Evolutionary conservation across 2,329 filamentous ascomycete genomes (phyloP).

Genomic region (Sordariomycetes sp.): DNA sequence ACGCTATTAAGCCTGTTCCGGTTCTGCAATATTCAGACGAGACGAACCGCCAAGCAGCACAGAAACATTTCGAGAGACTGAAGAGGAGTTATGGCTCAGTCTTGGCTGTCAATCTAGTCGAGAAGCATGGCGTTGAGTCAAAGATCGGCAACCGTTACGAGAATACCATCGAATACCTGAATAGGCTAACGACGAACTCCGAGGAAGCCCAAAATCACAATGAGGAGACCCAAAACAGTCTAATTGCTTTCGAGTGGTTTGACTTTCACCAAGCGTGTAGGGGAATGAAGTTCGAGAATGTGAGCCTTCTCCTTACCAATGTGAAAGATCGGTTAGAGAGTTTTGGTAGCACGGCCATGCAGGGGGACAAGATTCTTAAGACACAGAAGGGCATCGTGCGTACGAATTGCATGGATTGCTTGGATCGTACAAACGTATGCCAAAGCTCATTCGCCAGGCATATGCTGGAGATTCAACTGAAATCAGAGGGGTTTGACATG

Average conservation of each 20-base stretch:
- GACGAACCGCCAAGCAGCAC: constrained; percentile 70
- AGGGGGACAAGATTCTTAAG: constrained; percentile 29
- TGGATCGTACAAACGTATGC: constrained; percentile 92
- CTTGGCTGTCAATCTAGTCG: constrained; percentile 76
- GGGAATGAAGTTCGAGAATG: constrained; percentile 97
- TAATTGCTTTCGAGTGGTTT: constrained; percentile 76
- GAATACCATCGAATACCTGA: constrained; percentile 55
- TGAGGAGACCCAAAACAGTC: not conserved
- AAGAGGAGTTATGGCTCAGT: constrained; percentile 62
- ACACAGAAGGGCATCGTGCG: constrained; percentile 70
- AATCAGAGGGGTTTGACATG: constrained; percentile 66
- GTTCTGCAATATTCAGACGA: constrained; percentile 72
- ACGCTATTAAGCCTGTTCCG: constrained; percentile 82
- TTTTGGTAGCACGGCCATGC: constrained; percentile 60
- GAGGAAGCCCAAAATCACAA: not conserved
- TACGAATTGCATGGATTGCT: constrained; percentile 97
- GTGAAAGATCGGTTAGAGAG: constrained; percentile 59
- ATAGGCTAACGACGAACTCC: constrained; percentile 37
- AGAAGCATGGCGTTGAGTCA: constrained; percentile 76
- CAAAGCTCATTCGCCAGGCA: constrained; percentile 84
- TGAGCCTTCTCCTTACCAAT: constrained; percentile 66
- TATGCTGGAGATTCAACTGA: constrained; percentile 72
- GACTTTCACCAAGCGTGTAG: constrained; percentile 90
- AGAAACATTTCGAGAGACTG: constrained; percentile 67
- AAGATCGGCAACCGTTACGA: constrained; percentile 74